Conservation (phyloP, 2,329 filamentous ascomycete genomes). For the Trichoderma semiorbis region DNA sequence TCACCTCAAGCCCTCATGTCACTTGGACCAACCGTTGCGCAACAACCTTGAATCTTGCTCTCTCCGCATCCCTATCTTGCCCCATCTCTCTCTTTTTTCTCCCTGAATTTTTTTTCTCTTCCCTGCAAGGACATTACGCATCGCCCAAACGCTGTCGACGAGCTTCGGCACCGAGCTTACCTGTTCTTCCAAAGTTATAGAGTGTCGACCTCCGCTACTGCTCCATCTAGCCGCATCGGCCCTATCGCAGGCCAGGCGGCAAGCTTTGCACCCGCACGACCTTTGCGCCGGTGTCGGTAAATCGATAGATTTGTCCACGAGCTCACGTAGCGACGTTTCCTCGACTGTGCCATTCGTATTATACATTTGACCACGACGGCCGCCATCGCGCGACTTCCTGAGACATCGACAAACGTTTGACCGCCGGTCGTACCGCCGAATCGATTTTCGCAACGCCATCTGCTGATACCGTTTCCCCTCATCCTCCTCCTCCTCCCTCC, state of each 20-base stretch:
- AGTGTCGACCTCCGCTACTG: conserved; percentile 3
- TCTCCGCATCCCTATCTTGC: conserved; percentile 16
- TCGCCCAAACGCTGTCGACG: background rate
- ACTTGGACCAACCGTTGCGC: conserved; percentile 17
- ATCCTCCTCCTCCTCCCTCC: background rate
- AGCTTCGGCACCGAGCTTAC: conserved; percentile 13
- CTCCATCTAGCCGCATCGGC: conserved; percentile 3
- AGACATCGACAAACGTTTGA: conserved; percentile 2
- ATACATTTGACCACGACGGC: background rate
- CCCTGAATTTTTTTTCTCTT: background rate
- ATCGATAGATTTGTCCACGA: conserved; percentile 6
- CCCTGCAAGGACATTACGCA: background rate
- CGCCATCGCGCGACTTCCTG: conserved; percentile 13
- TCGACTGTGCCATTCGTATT: background rate
- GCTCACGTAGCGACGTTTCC: background rate
- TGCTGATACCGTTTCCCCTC: background rate
- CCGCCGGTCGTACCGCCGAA: conserved; percentile 6
- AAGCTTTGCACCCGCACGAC: conserved; percentile 9
- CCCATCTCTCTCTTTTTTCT: conserved; percentile 3
- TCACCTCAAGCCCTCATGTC: conserved; percentile 17
- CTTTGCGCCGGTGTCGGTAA: conserved; percentile 10
- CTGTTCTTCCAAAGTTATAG: background rate
- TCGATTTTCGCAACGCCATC: background rate
- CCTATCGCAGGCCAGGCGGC: conserved; percentile 13
- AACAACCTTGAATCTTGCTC: conserved; percentile 15